Percentiles rank a stretch among this genome's conserved stretches.
Conservation (phyloP, 495 filamentous ascomycete genomes). For the Parathielavia appendiculata region DNA sequence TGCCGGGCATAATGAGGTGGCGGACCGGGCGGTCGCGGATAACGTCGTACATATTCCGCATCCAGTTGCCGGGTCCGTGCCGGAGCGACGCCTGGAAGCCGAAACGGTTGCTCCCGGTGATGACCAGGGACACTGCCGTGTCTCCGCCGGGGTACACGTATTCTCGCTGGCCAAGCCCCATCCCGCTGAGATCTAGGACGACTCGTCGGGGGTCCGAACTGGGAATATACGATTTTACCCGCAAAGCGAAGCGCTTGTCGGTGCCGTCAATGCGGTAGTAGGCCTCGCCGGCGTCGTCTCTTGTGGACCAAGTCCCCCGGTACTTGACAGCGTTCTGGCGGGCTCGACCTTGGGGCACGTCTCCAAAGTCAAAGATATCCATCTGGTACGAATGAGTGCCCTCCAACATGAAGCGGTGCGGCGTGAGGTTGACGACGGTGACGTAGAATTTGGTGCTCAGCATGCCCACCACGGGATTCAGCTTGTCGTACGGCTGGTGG, state of each 20-base stretch:
- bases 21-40: conserved; percentile 27
- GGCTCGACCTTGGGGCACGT: conserved; percentile 17
- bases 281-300: conserved; percentile 30
- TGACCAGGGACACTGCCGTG: conserved; percentile 23
- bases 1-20: conserved; percentile 30
- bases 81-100: conserved; percentile 28
- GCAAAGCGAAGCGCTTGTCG: conserved; percentile 20
- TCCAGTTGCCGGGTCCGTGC: conserved; percentile 30
- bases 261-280: conserved; percentile 28
- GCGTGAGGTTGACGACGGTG: conserved; percentile 32
- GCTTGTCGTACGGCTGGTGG: conserved; percentile 15
- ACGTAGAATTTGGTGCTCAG: conserved; percentile 25
- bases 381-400: conserved; percentile 31
- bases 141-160: conserved; percentile 27
- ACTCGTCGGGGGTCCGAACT: conserved; percentile 14
- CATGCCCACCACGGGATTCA: conserved; percentile 10
- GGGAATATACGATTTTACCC: conserved; percentile 16
- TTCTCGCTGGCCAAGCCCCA: conserved; percentile 30
- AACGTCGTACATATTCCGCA: conserved; percentile 29
- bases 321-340: conserved; percentile 29
- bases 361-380: conserved; percentile 23
- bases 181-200: conserved; percentile 21
- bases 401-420: conserved; percentile 29
- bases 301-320: conserved; percentile 7
- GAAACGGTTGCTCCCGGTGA: conserved; percentile 27